These are phyloP conservation scores for Stemphylium lycopersici DNA, from an alignment of 2,329 filamentous ascomycete species.

Conservation along the genomic window DNA sequence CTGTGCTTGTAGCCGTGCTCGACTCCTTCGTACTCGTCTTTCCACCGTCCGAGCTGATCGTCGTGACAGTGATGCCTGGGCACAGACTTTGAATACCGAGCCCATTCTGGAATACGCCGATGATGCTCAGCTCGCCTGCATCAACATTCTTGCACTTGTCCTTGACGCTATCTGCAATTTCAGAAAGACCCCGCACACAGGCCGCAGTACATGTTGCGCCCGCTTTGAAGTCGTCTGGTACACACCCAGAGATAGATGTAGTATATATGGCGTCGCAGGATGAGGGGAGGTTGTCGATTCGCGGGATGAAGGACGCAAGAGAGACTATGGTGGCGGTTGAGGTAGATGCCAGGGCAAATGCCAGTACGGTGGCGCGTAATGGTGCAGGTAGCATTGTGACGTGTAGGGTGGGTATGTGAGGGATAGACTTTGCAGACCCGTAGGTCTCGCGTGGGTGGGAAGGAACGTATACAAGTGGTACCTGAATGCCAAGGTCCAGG, in stretches of 20 bases:
- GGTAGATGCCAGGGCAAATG: slow-evolving; percentile 28
- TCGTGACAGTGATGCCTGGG: slow-evolving; percentile 37
- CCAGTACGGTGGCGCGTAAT: slow-evolving; percentile 25
- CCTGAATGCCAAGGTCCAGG: slow-evolving; percentile 18
- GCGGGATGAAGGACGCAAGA: slow-evolving; percentile 54
- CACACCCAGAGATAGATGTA: slow-evolving; percentile 49
- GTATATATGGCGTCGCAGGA: slow-evolving; percentile 52
- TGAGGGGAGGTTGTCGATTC: slow-evolving; percentile 48
- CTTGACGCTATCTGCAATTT: slow-evolving; percentile 43
- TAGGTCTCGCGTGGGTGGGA: slow-evolving; percentile 10
- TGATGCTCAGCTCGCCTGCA: slow-evolving; percentile 48
- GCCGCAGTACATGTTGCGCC: slow-evolving; percentile 40
- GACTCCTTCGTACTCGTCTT: slow-evolving; percentile 11
- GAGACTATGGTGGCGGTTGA: slow-evolving; percentile 44
- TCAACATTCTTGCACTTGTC: slow-evolving; percentile 43
- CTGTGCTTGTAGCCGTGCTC: slow-evolving; percentile 12
- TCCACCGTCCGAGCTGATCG: slow-evolving; percentile 15
- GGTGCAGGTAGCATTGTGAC: slow-evolving; percentile 31
- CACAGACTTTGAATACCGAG: slow-evolving; percentile 50
- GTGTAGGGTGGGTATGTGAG: slow-evolving; percentile 14
- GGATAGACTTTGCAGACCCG: slow-evolving; percentile 9
- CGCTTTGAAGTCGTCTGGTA: slow-evolving; percentile 46
- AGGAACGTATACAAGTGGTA: slow-evolving; percentile 10
- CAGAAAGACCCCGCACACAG: slow-evolving; percentile 51
- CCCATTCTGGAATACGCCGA: slow-evolving; percentile 52